A percentile compares a stretch with the other conserved stretches of the same genome.
phyloP scores from a whole-genome alignment of 1,284 basidiomycete genomes.

The Ceratobasidium sp. region DNA sequence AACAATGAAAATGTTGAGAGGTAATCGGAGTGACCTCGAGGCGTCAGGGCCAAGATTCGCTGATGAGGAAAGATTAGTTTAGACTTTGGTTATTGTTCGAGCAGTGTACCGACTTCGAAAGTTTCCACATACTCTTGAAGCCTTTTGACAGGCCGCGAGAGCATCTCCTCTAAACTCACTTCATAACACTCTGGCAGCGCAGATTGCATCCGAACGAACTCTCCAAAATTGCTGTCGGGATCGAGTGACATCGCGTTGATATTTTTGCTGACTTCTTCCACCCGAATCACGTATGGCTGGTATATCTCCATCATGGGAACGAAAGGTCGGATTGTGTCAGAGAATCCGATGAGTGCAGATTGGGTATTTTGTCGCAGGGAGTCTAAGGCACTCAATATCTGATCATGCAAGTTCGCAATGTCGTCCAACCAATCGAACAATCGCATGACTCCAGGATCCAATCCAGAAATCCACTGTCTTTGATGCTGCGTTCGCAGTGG shows the following conservation, averaged over 20 bases:
- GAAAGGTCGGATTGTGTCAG: constrained; percentile 65
- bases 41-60: constrained; percentile 72
- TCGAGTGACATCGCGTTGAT: constrained; percentile 66
- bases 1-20: constrained; percentile 66
- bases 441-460: constrained; percentile 70
- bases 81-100: too few species aligned
- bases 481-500: constrained; percentile 76
- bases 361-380: constrained; percentile 56
- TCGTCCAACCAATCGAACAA: constrained; percentile 87
- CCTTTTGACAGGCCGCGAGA: constrained; percentile 78
- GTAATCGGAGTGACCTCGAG: constrained; percentile 72
- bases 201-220: constrained; percentile 82
- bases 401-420: constrained; percentile 76
- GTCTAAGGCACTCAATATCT: constrained; percentile 61
- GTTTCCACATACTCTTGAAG: constrained; percentile 74
- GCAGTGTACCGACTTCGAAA: constrained; percentile 68
- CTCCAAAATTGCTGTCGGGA: constrained; percentile 73
- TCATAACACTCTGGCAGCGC: constrained; percentile 59
- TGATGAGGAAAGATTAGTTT: constrained; percentile 48
- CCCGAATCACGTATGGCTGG: constrained; percentile 80
- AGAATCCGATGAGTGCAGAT: constrained; percentile 59
- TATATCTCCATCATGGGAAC: constrained; percentile 77
- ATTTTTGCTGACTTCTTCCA: constrained; percentile 65
- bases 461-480: constrained; percentile 75
- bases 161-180: constrained; percentile 68